These are phyloP conservation scores for Sedum album DNA, from an alignment of 164 flowering plant species.

Conservation along the genomic window DNA sequence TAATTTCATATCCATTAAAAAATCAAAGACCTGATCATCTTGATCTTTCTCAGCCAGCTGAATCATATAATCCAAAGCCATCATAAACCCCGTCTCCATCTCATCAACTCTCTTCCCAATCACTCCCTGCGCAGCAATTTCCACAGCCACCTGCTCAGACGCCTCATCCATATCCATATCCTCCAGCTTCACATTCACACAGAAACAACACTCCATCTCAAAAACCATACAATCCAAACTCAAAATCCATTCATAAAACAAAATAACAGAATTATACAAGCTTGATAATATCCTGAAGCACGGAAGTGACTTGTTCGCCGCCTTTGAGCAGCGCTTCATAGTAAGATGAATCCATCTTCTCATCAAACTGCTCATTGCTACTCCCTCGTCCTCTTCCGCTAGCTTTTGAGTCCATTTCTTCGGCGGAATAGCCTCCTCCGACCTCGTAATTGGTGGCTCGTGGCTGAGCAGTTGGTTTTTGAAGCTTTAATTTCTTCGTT, in stretches of 20 bases:
- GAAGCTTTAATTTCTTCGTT: background rate
- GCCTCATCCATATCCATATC: constrained; percentile 87
- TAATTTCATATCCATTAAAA: background rate
- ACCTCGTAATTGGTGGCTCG: constrained; percentile 23
- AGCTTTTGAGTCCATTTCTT: constrained; percentile 9
- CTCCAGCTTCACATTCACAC: constrained; percentile 45
- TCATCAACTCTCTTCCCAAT: constrained; percentile 97
- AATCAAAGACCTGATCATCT: constrained; percentile 59
- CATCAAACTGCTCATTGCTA: constrained; percentile 11
- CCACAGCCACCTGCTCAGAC: constrained; percentile 75
- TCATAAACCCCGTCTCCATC: constrained; percentile 93
- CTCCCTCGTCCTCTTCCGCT: constrained; percentile 7
- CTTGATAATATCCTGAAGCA: constrained; percentile 69
- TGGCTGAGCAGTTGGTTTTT: background rate
- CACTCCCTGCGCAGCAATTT: constrained; percentile 91
- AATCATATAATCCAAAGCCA: constrained; percentile 98
- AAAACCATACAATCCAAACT: background rate
- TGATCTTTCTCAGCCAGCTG: constrained; percentile 69
- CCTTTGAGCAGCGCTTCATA: constrained; percentile 77
- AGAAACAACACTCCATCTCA: background rate
- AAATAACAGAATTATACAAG: constrained; percentile 37
- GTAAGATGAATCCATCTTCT: constrained; percentile 32
- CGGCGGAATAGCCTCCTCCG: constrained; percentile 36
- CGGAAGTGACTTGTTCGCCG: constrained; percentile 92
- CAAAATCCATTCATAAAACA: background rate